phyloP scores from a whole-genome alignment of 768 basidiomycete genomes.

The Mycena sanguinolenta region DNA sequence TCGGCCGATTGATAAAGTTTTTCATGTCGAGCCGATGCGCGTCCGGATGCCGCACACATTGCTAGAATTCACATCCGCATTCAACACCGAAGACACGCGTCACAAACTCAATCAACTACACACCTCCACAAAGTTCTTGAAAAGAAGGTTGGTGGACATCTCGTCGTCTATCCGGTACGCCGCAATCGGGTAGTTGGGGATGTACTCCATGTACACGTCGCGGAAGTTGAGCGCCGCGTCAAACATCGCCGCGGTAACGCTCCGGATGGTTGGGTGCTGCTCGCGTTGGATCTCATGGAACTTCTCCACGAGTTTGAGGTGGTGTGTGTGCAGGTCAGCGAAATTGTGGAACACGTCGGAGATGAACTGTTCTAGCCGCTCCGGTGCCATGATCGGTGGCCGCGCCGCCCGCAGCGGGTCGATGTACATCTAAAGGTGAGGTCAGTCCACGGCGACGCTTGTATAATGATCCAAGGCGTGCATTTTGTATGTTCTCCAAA shows the following conservation, averaged over 20 bases:
- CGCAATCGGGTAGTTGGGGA: slow-evolving; percentile 92
- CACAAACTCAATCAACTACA: slow-evolving; percentile 38
- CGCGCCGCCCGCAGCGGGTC: slow-evolving; percentile 76
- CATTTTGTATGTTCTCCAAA: slow-evolving; percentile 85
- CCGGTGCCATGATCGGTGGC: slow-evolving; percentile 82
- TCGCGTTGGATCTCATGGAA: slow-evolving; percentile 91
- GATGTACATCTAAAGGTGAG: slow-evolving; percentile 78
- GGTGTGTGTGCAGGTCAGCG: slow-evolving; percentile 79
- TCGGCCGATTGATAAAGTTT: slow-evolving; percentile 92
- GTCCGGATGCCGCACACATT: slow-evolving; percentile 74
- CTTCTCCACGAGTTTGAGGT: slow-evolving; percentile 80
- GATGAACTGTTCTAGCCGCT: slow-evolving; percentile 82
- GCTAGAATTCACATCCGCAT: slow-evolving; percentile 31
- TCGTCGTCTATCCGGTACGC: slow-evolving; percentile 91
- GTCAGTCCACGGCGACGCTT: not conserved
- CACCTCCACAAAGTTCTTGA: slow-evolving; percentile 88
- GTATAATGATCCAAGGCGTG: slow-evolving; percentile 47
- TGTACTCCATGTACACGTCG: slow-evolving; percentile 93
- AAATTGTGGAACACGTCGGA: slow-evolving; percentile 93
- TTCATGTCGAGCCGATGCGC: slow-evolving; percentile 92
- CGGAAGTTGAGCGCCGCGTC: slow-evolving; percentile 94
- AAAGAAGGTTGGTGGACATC: slow-evolving; percentile 82
- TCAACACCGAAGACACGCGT: not conserved
- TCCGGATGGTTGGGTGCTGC: slow-evolving; percentile 83
- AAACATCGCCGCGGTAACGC: slow-evolving; percentile 83